A percentile compares a stretch with the other conserved stretches of the same genome.
phyloP scores from a whole-genome alignment of 1,284 basidiomycete species.

The Marasmius fiardii region DNA sequence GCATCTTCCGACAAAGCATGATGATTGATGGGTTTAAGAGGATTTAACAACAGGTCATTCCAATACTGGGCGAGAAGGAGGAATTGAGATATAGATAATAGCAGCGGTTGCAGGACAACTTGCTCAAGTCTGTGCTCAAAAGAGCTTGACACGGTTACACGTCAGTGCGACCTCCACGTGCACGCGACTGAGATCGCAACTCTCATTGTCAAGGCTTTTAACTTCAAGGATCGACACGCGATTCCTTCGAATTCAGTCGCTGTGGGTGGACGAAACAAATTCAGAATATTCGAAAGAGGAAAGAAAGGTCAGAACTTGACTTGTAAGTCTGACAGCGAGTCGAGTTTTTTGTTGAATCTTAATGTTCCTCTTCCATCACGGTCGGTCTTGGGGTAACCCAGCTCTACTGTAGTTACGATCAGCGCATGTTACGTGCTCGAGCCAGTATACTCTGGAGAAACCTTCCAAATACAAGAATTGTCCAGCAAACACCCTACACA shows the following conservation, averaged over 20 bases:
- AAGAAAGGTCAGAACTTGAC: too few relatives aligned
- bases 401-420: too few relatives aligned
- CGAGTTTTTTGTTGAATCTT: too few relatives aligned
- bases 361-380: too few relatives aligned
- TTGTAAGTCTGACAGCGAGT: too few relatives aligned
- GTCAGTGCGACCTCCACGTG: conserved; percentile 11
- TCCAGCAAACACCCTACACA: background rate
- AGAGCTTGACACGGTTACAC: conserved; percentile 8
- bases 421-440: conserved; percentile 4
- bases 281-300: too few relatives aligned
- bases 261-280: too few relatives aligned
- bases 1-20: conserved; percentile 26
- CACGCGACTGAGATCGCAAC: background rate
- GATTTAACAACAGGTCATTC: background rate
- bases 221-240: too few relatives aligned
- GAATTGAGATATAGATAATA: background rate
- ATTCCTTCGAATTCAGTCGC: too few relatives aligned
- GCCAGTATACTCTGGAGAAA: background rate
- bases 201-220: too few relatives aligned
- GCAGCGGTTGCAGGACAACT: background rate
- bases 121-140: too few relatives aligned
- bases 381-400: too few relatives aligned
- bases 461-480: background rate
- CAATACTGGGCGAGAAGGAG: background rate
- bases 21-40: background rate